These are phyloP conservation scores for Agaricus blazei DNA, from an alignment of 768 basidiomycete genomes.

Conservation along the genomic window DNA sequence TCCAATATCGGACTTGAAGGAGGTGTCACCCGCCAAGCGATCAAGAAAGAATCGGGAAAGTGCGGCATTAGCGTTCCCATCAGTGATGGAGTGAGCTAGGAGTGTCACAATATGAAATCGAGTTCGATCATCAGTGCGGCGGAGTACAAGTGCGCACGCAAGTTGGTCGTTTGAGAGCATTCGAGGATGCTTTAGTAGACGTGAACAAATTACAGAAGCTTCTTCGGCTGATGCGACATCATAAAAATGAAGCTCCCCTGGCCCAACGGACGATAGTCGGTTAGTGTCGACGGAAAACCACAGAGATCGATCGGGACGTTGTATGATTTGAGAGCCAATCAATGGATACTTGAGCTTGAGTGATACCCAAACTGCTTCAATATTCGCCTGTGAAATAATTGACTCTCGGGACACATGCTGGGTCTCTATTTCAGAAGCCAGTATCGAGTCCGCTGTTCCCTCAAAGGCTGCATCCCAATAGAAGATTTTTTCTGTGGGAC, in stretches of 20 bases:
- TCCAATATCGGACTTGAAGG: not conserved
- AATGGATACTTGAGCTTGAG: constrained; percentile 48
- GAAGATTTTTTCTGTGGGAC: constrained; percentile 33
- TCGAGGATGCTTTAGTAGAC: constrained; percentile 27
- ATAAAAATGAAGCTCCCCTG: constrained; percentile 35
- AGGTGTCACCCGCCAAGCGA: constrained; percentile 20
- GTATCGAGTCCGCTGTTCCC: constrained; percentile 40
- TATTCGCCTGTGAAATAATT: constrained; percentile 22
- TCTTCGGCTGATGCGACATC: constrained; percentile 28
- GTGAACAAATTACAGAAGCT: constrained; percentile 22
- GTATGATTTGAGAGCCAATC: constrained; percentile 36
- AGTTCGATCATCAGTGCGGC: constrained; percentile 28
- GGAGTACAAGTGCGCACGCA: constrained; percentile 36
- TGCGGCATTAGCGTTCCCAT: constrained; percentile 38
- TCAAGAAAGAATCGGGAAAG: constrained; percentile 42
- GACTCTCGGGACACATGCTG: constrained; percentile 10
- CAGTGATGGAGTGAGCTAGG: constrained; percentile 45
- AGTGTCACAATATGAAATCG: constrained; percentile 37
- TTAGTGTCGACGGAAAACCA: constrained; percentile 38
- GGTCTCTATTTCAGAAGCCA: constrained; percentile 26
- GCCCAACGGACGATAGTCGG: constrained; percentile 22
- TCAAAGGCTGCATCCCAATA: constrained; percentile 37
- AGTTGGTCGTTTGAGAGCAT: constrained; percentile 37
- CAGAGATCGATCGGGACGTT: constrained; percentile 21
- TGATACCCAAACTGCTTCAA: constrained; percentile 38